Evolutionary conservation across 352 stramenopile genomes (phyloP).

Genomic region (Peronospora destructor): DNA sequence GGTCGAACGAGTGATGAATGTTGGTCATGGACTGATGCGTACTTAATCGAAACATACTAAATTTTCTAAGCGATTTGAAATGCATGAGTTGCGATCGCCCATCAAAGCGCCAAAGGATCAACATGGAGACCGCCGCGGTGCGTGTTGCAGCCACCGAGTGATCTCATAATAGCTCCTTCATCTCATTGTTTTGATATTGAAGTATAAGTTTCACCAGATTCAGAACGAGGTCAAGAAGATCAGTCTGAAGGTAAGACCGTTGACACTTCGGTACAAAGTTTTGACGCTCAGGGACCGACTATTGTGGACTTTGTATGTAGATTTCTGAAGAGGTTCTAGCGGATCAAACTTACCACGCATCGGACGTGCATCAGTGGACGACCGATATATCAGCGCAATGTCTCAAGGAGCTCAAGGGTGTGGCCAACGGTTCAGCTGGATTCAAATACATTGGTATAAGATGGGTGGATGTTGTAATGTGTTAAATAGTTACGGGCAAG

Average conservation of each 20-base stretch:
- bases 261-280: not conserved
- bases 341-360: constrained; percentile 65
- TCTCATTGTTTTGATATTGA: not conserved
- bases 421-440: constrained; percentile 75
- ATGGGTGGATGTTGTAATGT: constrained; percentile 8
- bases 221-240: constrained; percentile 86
- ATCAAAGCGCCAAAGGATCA: constrained; percentile 35
- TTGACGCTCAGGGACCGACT: not conserved
- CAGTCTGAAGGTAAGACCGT: constrained; percentile 50
- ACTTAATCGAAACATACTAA: constrained; percentile 11
- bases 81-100: constrained; percentile 13
- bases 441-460: constrained; percentile 84
- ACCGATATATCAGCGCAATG: constrained; percentile 69
- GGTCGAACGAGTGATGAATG: no score
- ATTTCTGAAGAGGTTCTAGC: constrained; percentile 64
- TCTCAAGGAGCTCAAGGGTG: constrained; percentile 77
- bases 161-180: not conserved
- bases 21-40: not conserved
- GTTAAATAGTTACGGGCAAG: constrained; percentile 39
- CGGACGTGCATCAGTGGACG: constrained; percentile 78
- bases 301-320: constrained; percentile 26
- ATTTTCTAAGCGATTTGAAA: not conserved
- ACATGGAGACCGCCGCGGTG: constrained; percentile 54
- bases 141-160: not conserved
- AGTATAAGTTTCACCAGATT: constrained; percentile 83